These are phyloP conservation scores for Plasmopara viticola DNA, from an alignment of 352 stramenopile species.

Conservation along the genomic window DNA sequence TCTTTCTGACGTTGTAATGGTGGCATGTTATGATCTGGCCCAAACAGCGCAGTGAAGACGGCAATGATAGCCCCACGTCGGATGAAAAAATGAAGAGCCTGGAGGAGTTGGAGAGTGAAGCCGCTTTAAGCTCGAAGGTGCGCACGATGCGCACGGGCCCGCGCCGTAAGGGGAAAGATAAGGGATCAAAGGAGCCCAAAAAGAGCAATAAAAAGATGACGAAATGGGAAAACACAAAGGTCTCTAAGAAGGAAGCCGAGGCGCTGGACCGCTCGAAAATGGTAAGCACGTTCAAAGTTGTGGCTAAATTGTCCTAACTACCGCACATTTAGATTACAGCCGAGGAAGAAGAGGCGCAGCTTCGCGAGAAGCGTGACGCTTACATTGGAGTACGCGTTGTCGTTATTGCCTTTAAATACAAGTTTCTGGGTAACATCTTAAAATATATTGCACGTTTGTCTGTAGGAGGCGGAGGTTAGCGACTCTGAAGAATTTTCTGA, in stretches of 20 bases:
- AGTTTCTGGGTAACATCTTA: neutral
- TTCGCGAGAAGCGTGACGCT: conserved; percentile 64
- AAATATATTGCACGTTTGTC: neutral
- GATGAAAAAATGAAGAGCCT: conserved; percentile 51
- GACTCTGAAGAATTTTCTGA: conserved; percentile 61
- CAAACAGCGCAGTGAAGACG: conserved; percentile 59
- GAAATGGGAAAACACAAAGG: conserved; percentile 81
- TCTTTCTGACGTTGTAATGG: too few relatives aligned
- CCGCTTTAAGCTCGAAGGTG: conserved; percentile 34
- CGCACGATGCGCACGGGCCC: conserved; percentile 65
- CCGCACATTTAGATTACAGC: conserved; percentile 37
- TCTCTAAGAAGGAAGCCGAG: conserved; percentile 78
- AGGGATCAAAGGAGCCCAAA: conserved; percentile 33
- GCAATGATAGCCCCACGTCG: conserved; percentile 39
- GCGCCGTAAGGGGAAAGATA: conserved; percentile 55
- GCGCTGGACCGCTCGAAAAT: conserved; percentile 64
- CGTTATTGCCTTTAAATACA: neutral
- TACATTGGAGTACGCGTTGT: conserved; percentile 71
- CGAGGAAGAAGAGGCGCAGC: conserved; percentile 63
- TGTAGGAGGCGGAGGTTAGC: conserved; percentile 59
- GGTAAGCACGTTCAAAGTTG: conserved; percentile 23
- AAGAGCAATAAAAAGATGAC: conserved; percentile 82
- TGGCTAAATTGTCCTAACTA: neutral
- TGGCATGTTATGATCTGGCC: neutral
- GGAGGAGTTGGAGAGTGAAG: conserved; percentile 48